phyloP scores from a whole-genome alignment of 768 basidiomycete genomes.

The Pulveroboletus frians region DNA sequence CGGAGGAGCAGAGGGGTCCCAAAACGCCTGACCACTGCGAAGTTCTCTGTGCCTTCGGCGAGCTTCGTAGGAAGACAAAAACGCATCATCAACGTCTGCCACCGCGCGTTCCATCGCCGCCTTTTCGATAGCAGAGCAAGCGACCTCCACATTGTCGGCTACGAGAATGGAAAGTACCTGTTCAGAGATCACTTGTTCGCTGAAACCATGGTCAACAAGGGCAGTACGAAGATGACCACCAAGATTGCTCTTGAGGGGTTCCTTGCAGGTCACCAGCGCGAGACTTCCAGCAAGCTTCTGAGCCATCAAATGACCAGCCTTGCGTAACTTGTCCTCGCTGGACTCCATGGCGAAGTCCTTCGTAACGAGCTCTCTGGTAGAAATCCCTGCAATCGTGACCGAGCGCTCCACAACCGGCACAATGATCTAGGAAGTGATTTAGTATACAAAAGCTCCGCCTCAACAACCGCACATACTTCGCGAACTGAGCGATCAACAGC shows the following conservation, averaged over 20 bases:
- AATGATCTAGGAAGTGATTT: slow-evolving; percentile 60
- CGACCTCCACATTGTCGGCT: slow-evolving; percentile 87
- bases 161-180: slow-evolving; percentile 75
- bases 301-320: slow-evolving; percentile 93
- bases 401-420: slow-evolving; percentile 96
- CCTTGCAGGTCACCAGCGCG: slow-evolving; percentile 96
- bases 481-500: slow-evolving; percentile 93
- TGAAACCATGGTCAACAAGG: slow-evolving; percentile 83
- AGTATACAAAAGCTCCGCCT: background rate
- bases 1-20: slow-evolving; percentile 74
- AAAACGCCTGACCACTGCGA: slow-evolving; percentile 73
- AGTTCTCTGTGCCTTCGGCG: slow-evolving; percentile 85
- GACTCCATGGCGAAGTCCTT: slow-evolving; percentile 95
- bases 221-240: slow-evolving; percentile 82
- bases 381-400: slow-evolving; percentile 97
- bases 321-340: slow-evolving; percentile 85
- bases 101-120: slow-evolving; percentile 96
- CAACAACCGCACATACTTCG: slow-evolving; percentile 51
- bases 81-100: slow-evolving; percentile 87
- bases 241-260: slow-evolving; percentile 90
- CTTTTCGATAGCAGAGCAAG: slow-evolving; percentile 92
- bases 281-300: slow-evolving; percentile 95
- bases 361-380: slow-evolving; percentile 87
- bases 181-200: slow-evolving; percentile 80
- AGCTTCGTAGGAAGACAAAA: slow-evolving; percentile 73